Base-by-base conservation (phyloP, 2,329 filamentous ascomycete genomes). In the Ilyonectria robusta region DNA sequence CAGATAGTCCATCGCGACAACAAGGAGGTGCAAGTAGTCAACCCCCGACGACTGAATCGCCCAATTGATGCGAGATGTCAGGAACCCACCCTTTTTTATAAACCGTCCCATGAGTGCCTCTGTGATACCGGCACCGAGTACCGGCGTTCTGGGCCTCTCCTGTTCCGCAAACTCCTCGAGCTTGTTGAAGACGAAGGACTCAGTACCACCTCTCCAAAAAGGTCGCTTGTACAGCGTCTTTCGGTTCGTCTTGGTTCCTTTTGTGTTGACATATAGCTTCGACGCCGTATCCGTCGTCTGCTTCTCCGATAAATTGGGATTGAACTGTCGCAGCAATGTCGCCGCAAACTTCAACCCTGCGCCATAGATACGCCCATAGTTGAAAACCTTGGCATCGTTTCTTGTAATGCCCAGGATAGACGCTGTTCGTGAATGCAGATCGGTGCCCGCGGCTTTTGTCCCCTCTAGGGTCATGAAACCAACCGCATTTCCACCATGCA, bases 391-490 rank as follows among this genome's bases (percentile, higher is more conserved):
- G 65, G 96, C 96, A 76, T 98, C 91, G 76, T 98, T 98, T 68
- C 96, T 89, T 2, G 94, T 97, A 68, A 99, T 99, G 7, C 95
- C 95, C 2, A 99, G 82, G 64, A 99, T 99, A 6, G 88, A 87
- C 1, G 96, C 97, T 31, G 96, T 99, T 35, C 95, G 93, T 7
- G 95, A 98, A 81, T 99, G 95, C 62, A 98, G 83, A 80, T 99
- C 95, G 0, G 95, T 99, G 4, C 95, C 95, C 3, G 93, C 94
- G 6, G 94, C 91, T 81, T 99, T 98, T 56, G 94, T 96, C 15
- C 96, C 95, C 82, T 99, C 97, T 1, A 99, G 85, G 0, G 96
- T 99, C 97, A 99, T 99, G 84, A 99, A 99, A 0, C 97, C 96
- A 65, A 99, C 93, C 1, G 97, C 96, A 78, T 98, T 98, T 59